Evolutionary conservation across 2,329 filamentous ascomycete genomes (phyloP), one percentile per base, ranked within the genome.

Genomic region (Blastomyces silverae): DNA sequence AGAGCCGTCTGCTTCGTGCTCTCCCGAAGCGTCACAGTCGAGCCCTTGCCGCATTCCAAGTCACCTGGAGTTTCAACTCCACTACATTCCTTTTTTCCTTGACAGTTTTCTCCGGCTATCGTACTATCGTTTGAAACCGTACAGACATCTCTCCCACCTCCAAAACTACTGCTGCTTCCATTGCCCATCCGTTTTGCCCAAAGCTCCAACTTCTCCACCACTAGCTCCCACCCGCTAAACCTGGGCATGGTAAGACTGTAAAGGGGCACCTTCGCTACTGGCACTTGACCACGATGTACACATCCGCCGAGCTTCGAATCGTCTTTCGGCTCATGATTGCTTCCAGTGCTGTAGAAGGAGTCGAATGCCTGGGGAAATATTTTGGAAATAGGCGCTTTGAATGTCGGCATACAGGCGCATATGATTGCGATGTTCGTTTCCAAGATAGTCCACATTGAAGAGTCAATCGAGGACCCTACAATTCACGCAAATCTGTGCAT

Each of bases 321-420:
- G 8, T n/a, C 5, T 22, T 50, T 31, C 22, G 15, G 6, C 1
- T 34, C 25, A 17, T n/a, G 22, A 13, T 15, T 44, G 17, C 37
- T 58, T 15, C n/a, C 25, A 7, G 28, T 4, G 20, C 39, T 31
- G 11, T 42, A 31, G 61, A 63, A 63, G 25, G 61, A 28, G 52
- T 22, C 25, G 61, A 71, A 71, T 1, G 68, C n/a, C 3, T 22
- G 56, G 1, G 70, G 69, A 20, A 73, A 65, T 5, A 73, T 4
- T 20, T 65, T 60, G 11, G 68, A 48, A 15, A 77, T 65, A 3
- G 71, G 68, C 4, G 69, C 67, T 34, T 73, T 70, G 31, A 72
- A 67, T 71, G 75, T 77, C 8, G 76, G 76, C 1, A 78, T 71
- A 63, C 74, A 77, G 28, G 76, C 73, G 64, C 76, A 77, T 42